A percentile compares a stretch with the other conserved stretches of the same genome.
These are phyloP conservation scores for Colletotrichum kahawae DNA, from an alignment of 2,329 filamentous ascomycete genomes.

Conservation along the genomic window DNA sequence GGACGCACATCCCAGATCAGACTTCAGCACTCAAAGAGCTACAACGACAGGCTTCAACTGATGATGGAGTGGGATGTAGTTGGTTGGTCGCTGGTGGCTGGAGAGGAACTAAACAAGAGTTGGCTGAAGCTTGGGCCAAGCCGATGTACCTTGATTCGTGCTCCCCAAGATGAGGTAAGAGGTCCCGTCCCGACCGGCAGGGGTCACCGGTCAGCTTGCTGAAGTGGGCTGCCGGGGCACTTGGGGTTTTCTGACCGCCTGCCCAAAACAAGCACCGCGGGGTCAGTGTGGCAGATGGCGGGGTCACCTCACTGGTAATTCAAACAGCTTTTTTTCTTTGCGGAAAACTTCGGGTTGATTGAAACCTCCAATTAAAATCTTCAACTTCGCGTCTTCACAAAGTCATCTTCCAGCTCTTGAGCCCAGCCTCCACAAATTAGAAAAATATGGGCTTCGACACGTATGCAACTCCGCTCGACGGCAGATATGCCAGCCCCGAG, in stretches of 20 bases:
- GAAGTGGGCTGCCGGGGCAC: neutral
- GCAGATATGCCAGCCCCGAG: slow-evolving; percentile 75
- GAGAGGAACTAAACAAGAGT: slow-evolving; percentile 1
- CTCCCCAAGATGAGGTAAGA: slow-evolving; percentile 5
- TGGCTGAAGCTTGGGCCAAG: slow-evolving; percentile 16
- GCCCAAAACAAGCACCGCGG: slow-evolving; percentile 3
- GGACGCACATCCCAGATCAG: slow-evolving; percentile 1
- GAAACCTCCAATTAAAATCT: neutral
- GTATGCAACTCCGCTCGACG: slow-evolving; percentile 60
- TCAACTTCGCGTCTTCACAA: neutral
- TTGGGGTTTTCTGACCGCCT: neutral
- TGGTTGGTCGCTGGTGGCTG: slow-evolving; percentile 10
- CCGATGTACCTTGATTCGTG: neutral
- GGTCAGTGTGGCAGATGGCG: neutral
- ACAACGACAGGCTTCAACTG: neutral
- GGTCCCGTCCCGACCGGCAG: neutral
- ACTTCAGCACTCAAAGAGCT: neutral
- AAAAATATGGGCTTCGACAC: neutral
- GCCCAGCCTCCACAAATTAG: neutral
- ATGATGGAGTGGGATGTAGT: slow-evolving; percentile 2
- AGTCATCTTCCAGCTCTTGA: neutral
- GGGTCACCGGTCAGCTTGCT: neutral
- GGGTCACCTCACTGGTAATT: slow-evolving; percentile 4
- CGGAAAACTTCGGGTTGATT: neutral
- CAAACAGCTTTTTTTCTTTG: neutral